Evolutionary conservation across 2,329 filamentous ascomycete genomes (phyloP), one percentile per base, ranked within the genome.

Genomic region (Lasiodiplodia hormozganensis): DNA sequence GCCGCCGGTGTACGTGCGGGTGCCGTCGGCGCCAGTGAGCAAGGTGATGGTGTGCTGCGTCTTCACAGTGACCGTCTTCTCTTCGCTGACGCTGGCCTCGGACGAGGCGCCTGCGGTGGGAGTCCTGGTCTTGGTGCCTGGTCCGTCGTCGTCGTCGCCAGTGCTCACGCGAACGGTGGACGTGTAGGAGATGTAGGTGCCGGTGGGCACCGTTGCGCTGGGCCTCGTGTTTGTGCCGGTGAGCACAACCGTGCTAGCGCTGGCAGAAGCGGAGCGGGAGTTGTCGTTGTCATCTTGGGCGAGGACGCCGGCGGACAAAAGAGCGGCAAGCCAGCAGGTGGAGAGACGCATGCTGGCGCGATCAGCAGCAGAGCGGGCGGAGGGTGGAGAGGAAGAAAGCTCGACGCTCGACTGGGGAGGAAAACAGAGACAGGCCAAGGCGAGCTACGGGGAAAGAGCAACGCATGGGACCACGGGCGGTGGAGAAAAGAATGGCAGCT

Each of bases 131-230:
- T 7, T 21, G 12, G 40, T 51, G 54, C 66, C 52, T 7, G 51
- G 7, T 1, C 57, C 60, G 11, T 36, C 60, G 21, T 52, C 47
- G 28, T 52, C 47, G 53, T 23, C 38, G n/a, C 53, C 43, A 38
- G 51, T 68, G 58, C 36, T 49, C 36, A 68, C 58, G 14, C 28
- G 52, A 52, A 68, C 51, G 8, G 67, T 68, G 18, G 58, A 56
- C 4, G 36, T 11, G 40, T 68, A 68, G 16, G 67, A 64, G 21
- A 68, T 68, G 67, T 68, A 68, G 52, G 23, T 51, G 51, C 67
- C 67, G 18, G 67, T 68, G 36, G 67, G 67, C 25, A 64, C 60
- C 18, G 21, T 64, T 14, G 52, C 58, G 40, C 38, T 25, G 38
- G 52, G 51, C 21, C 10, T 57, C 16, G 58, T 34, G 51, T 68